Base-by-base conservation (phyloP, 139 green algal species). In the Limnomonas spitsbergensis region DNA sequence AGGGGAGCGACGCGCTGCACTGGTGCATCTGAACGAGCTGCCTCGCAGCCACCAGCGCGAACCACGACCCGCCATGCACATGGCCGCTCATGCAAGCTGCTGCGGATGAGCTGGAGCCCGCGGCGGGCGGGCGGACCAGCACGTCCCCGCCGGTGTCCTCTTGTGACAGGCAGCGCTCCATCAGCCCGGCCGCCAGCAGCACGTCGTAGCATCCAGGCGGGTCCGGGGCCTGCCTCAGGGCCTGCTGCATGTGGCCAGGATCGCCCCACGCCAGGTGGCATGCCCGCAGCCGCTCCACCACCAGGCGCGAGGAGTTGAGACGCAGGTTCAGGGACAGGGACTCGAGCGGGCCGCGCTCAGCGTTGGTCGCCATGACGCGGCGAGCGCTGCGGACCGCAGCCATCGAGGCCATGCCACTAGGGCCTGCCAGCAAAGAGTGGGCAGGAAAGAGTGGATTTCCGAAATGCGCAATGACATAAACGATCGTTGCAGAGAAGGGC, bases 351-450 rank as follows among this genome's bases (percentile, higher is more conserved):
- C 71, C 39, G 1, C 66, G 3, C 39, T 83, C 78, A 40, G 47
- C 40, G 31, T 81, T 82, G 1, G 80, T 83, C 14, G 78, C 73
- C 31, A 91, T 79, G 0, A 81, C 80, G 0, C 76, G 71, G 6
- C 80, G 75, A 36, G 74, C 78, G 4, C 32, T 69, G 37, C 78
- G 69, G 6, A 82, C 78, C 2, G 78, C 78, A 2, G 69, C 78
- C 78, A 82, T 71, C 27, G 61, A 7, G n/a, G 61, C 61, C 26
- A 20, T 73, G 20, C 47, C 47, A 20, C 47, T 61, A 20, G 47
- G 47, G 20, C 47, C 47, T 61, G 47, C 47, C 20, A 14, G 14
- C 47, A 61, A 14, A 61, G 20, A 61, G 47, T 61, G 14, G 14
- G 20, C 47, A 61, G 20, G 47, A 20, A 61, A n/a, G n/a, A n/a